Base-by-base conservation (phyloP, 2,329 filamentous ascomycete genomes). In the Colletotrichum sp. region DNA sequence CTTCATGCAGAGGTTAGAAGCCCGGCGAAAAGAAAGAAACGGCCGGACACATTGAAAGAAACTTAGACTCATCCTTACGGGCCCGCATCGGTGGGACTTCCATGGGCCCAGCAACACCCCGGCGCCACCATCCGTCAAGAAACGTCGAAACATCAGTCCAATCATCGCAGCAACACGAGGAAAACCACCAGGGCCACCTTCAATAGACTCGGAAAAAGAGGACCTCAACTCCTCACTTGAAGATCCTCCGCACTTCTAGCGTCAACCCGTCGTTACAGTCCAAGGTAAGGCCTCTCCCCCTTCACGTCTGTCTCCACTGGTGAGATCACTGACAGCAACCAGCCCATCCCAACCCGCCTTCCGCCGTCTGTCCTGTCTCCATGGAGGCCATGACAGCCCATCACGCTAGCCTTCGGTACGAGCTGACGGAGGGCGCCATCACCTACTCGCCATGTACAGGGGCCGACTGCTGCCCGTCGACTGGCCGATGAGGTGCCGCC, bases 81-180 rank as follows among this genome's bases (percentile, higher is more conserved):
- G 30, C 66, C 67, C 39, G 32, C 59, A 32, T 7, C 21, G 24
- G 26, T 44, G 44, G 66, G 16, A 16, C n/a, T 52, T 52, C n/a
- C 1, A 52, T 2, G 44, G n/a, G 5, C 6, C 44, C n/a, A 52
- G 44, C 2, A 52, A 52, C 44, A 49, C n/a, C 6, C 32, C 13
- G 13, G 24, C 10, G 59, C 9, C 26, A n/a, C 34, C 28, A 52
- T 32, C 62, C 62, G 62, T 36, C 69, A 16, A 60, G 21, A 60
- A 68, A 60, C 62, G 12, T 66, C 52, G 34, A 75, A 66, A 70
- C 67, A 65, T 34, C 59, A 57, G 34, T 36, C 71, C 67, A 71
- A 75, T 71, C 49, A 66, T 64, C 15, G 21, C 30, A 49, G 21
- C 24, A 26, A 39, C 32, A 64, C 59, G 24, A 13, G 26, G 15